Evolutionary conservation across 2,329 filamentous ascomycete genomes (phyloP), one percentile per base, ranked within the genome.

Genomic region (Akanthomyces uredinophilus): DNA sequence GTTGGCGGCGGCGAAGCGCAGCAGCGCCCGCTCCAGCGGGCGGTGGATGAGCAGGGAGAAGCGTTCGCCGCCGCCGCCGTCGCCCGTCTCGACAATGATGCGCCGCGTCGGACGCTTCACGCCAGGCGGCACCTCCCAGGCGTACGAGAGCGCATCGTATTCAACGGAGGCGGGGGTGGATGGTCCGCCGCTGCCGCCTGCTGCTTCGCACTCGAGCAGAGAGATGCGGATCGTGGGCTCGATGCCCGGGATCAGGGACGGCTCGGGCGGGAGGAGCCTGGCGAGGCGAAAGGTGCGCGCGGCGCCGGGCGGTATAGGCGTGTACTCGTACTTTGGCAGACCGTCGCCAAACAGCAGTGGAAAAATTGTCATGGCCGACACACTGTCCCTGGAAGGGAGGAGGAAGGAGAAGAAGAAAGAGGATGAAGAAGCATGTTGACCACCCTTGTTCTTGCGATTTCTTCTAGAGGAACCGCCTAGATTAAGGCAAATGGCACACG

Each of bases 111-210:
- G 68, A 5, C 29, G 32, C 1, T 32, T 41, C n/a, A 47, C 22
- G 3, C 50, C 14, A 0, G 51, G 37, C 2, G 66, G 63, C 5
- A 63, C 64, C n/a, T 64, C 67, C 72, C 71, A 74, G 4, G 64
- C 65, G 46, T 74, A 74, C 3, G 71, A 73, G 16, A 74, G 67
- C 16, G 72, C 67, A 43, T 73, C 69, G 49, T 72, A 73, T 6
- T 54, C 22, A 6, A 57, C 37, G 10, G 46, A 47, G 16, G 16
- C 16, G 13, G 16, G 7, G 13, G 32, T 66, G 67, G 18, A 68
- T 29, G 20, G 32, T 8, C 35, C 14, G 24, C 3, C 35, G 22
- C n/a, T 29, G 32, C 20, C 35, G n/a, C 50, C 27, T 29, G 27
- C 59, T 20, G 43, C 58, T 52, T 67, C 63, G 5, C 51, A 64